phyloP scores from a whole-genome alignment of 495 filamentous ascomycete species.

The Penicillium canariense region DNA sequence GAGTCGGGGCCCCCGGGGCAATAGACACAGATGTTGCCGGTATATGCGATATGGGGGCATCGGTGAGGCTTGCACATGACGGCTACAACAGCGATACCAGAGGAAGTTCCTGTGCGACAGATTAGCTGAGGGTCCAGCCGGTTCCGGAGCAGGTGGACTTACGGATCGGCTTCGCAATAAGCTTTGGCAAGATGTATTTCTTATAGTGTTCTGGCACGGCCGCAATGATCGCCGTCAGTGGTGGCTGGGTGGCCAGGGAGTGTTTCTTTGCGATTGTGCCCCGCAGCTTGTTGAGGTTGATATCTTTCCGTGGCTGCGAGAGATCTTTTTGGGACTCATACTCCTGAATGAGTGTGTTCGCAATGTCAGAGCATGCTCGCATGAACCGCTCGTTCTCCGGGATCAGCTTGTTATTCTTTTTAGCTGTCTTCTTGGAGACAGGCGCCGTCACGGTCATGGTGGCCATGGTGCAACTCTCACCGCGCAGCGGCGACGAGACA shows the following conservation, averaged over 20 bases:
- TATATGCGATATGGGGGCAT: conserved; percentile 96
- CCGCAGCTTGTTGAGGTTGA: conserved; percentile 89
- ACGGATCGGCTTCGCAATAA: conserved; percentile 96
- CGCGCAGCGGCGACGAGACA: conserved; percentile 7
- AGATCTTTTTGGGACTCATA: conserved; percentile 75
- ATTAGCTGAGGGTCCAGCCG: conserved; percentile 12
- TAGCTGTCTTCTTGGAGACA: conserved; percentile 45
- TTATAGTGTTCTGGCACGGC: conserved; percentile 98
- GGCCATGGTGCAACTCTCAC: conserved; percentile 50
- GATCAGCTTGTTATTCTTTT: conserved; percentile 71
- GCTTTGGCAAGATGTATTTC: conserved; percentile 94
- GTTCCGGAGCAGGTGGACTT: conserved; percentile 23
- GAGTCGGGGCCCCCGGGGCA: conserved; percentile 96
- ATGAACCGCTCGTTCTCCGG: conserved; percentile 93
- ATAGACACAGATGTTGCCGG: conserved; percentile 98
- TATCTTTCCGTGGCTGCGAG: conserved; percentile 69
- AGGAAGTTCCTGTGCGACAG: conserved; percentile 69
- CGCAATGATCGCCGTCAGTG: conserved; percentile 93
- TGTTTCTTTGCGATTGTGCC: conserved; percentile 91
- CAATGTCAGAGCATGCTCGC: conserved; percentile 92
- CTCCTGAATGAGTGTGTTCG: conserved; percentile 87
- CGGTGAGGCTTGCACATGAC: conserved; percentile 99
- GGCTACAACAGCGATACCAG: conserved; percentile 97
- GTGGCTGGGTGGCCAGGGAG: conserved; percentile 76
- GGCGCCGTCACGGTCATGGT: conserved; percentile 61